Evolutionary conservation across 1,284 basidiomycete genomes (phyloP).

Genomic region (Afroboletus lepidellus): DNA sequence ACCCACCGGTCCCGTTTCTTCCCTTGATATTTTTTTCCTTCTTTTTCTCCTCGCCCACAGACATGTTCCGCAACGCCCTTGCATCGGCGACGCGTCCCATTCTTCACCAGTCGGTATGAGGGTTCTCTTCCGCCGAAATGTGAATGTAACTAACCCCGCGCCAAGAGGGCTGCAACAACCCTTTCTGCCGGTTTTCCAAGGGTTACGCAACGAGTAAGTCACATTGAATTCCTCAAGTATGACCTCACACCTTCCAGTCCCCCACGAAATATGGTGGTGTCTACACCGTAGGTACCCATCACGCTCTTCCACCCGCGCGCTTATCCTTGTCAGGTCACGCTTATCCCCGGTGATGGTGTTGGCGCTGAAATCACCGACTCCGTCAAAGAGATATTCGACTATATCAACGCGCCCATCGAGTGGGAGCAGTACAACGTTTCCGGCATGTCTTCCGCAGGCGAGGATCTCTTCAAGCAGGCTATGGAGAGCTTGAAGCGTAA

Average conservation of each 20-base stretch:
- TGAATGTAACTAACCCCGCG: conserved; percentile 19
- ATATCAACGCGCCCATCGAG: conserved; percentile 97
- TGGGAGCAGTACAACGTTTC: conserved; percentile 99
- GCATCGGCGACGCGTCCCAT: conserved; percentile 56
- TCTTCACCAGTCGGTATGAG: conserved; percentile 50
- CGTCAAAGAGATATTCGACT: conserved; percentile 98
- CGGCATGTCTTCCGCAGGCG: conserved; percentile 91
- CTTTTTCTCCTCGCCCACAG: conserved; percentile 28
- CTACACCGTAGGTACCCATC: conserved; percentile 66
- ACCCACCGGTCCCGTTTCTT: conserved; percentile 23
- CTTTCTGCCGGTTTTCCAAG: conserved; percentile 79
- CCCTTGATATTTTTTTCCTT: conserved; percentile 11
- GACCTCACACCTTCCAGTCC: conserved; percentile 47
- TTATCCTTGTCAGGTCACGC: conserved; percentile 64
- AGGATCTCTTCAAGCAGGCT: conserved; percentile 94
- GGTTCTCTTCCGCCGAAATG: conserved; percentile 5
- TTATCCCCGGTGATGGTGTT: conserved; percentile 96
- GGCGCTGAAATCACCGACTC: conserved; percentile 97
- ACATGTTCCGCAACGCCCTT: conserved; percentile 69
- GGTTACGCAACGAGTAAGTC: conserved; percentile 65
- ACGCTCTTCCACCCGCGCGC: conserved; percentile 22
- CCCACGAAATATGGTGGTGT: conserved; percentile 95
- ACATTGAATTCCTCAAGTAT: background rate
- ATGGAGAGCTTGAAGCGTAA: conserved; percentile 97
- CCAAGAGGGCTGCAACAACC: conserved; percentile 72